Conservation (phyloP, 305 asterid genomes). For the Petunia hybrid region DNA sequence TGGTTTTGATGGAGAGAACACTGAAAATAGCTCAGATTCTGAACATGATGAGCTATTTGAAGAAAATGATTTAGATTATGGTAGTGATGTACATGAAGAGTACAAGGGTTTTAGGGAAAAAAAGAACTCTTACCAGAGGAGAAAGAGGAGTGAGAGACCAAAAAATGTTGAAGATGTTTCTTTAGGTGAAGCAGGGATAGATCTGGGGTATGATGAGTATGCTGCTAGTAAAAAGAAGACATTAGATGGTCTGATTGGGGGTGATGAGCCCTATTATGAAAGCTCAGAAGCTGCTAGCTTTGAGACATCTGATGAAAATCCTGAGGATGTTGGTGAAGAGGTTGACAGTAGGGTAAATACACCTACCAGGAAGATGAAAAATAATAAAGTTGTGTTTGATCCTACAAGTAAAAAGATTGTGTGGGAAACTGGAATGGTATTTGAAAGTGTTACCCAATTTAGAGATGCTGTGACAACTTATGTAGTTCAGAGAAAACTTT, state of each 20-base stretch:
- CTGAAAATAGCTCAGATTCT: not conserved
- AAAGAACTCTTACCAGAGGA: not conserved
- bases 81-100: not conserved
- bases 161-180: not conserved
- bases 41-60: not conserved
- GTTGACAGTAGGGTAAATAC: not conserved
- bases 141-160: not conserved
- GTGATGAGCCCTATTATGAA: not conserved
- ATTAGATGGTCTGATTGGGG: not conserved
- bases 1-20: not conserved
- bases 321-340: not conserved
- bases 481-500: not conserved
- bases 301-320: not conserved
- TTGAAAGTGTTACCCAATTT: not conserved
- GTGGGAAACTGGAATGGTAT: not conserved
- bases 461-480: not conserved
- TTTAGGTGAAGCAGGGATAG: not conserved
- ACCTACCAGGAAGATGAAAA: too few species aligned
- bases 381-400: too few species aligned
- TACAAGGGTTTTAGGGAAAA: not conserved
- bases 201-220: not conserved
- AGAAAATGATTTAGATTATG: not conserved
- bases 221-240: not conserved
- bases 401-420: too few species aligned
- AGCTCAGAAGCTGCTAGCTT: not conserved